Conservation (phyloP, 2,329 filamentous ascomycete genomes). For the Didymella segeticola region DNA sequence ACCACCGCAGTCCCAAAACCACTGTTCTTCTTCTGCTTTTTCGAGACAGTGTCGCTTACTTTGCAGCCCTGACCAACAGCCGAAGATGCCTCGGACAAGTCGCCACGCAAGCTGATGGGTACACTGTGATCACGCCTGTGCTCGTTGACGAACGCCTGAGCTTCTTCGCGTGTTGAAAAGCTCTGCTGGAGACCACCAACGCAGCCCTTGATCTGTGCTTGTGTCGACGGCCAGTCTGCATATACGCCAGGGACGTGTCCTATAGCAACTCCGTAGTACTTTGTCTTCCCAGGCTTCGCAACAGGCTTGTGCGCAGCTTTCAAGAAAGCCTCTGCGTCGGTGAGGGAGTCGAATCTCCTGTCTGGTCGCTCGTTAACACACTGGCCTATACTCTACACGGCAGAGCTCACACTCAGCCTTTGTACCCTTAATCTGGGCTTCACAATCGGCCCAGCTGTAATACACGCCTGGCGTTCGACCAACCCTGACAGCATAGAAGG, state of each 20-base stretch:
- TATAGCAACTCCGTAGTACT: slow-evolving; percentile 67
- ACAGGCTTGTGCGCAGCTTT: slow-evolving; percentile 60
- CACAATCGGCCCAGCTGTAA: slow-evolving; percentile 67
- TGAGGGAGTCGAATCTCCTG: slow-evolving; percentile 76
- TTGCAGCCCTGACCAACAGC: slow-evolving; percentile 22
- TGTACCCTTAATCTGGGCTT: slow-evolving; percentile 66
- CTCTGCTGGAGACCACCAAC: slow-evolving; percentile 66
- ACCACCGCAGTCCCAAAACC: slow-evolving; percentile 19
- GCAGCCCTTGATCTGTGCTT: slow-evolving; percentile 75
- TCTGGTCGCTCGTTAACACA: slow-evolving; percentile 56
- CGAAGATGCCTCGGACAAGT: slow-evolving; percentile 37
- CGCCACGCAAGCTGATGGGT: slow-evolving; percentile 36
- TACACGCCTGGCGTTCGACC: slow-evolving; percentile 69
- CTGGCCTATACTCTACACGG: too few species aligned
- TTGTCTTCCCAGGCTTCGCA: slow-evolving; percentile 51
- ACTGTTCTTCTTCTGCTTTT: slow-evolving; percentile 48
- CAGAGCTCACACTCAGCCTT: slow-evolving; percentile 49
- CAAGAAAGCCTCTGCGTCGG: slow-evolving; percentile 81
- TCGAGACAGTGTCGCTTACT: slow-evolving; percentile 32
- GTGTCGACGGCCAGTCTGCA: slow-evolving; percentile 71
- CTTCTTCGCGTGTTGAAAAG: slow-evolving; percentile 66
- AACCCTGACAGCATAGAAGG: slow-evolving; percentile 69
- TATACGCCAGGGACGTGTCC: slow-evolving; percentile 68
- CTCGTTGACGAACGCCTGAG: slow-evolving; percentile 73
- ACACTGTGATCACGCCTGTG: slow-evolving; percentile 36